Evolutionary conservation across 2,329 filamentous ascomycete genomes (phyloP).

Genomic region (Talaromyces sp.): DNA sequence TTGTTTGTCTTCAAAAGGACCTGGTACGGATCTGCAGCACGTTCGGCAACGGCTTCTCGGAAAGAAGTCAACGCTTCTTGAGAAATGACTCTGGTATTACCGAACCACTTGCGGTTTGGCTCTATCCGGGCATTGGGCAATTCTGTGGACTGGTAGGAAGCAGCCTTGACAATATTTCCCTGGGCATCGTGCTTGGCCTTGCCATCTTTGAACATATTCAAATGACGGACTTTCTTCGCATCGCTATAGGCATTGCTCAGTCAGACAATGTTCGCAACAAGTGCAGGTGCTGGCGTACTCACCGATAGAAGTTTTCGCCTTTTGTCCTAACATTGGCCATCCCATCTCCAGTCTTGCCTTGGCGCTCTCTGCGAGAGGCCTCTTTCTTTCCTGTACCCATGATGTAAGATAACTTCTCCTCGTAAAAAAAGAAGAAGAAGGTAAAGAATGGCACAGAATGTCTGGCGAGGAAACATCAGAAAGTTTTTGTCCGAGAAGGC

Average conservation of each 20-base stretch:
- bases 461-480: conserved; percentile 19
- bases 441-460: conserved; percentile 28
- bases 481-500: conserved; percentile 23
- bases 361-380: conserved; percentile 72
- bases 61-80: conserved; percentile 86
- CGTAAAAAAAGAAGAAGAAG: conserved; percentile 27
- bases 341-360: conserved; percentile 81
- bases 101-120: conserved; percentile 97
- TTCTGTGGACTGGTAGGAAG: conserved; percentile 78
- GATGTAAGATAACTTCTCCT: conserved; percentile 26
- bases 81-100: conserved; percentile 84
- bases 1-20: conserved; percentile 97
- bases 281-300: conserved; percentile 26
- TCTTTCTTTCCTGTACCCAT: conserved; percentile 97
- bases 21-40: conserved; percentile 83
- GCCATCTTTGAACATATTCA: conserved; percentile 89
- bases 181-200: conserved; percentile 75
- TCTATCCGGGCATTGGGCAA: conserved; percentile 81
- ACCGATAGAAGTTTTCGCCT: conserved; percentile 98
- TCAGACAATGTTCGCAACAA: not conserved
- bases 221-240: conserved; percentile 82
- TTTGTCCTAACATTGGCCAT: conserved; percentile 90
- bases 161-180: conserved; percentile 81
- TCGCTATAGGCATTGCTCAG: conserved; percentile 35
- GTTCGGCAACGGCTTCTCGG: conserved; percentile 86